Evolutionary conservation across 345 rosid species (phyloP).

Genomic region (Gossypium bickii): DNA sequence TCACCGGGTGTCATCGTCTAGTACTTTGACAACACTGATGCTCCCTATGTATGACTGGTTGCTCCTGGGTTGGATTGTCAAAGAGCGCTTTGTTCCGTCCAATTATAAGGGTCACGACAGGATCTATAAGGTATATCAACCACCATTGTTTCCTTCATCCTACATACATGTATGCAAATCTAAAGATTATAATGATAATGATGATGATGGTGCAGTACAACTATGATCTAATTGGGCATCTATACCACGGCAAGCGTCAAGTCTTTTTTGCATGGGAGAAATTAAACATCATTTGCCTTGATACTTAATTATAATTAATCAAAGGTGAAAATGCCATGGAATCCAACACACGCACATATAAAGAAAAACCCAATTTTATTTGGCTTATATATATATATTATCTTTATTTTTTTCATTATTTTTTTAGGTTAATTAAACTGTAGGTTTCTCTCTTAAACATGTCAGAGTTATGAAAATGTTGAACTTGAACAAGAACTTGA

Average conservation of each 20-base stretch:
- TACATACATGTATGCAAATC: not conserved
- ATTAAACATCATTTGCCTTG: not conserved
- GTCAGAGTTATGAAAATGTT: not conserved
- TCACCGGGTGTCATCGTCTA: not conserved
- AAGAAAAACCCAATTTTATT: too few relatives aligned
- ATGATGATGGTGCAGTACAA: constrained; percentile 3
- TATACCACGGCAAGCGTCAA: constrained; percentile 10
- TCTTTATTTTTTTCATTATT: not conserved
- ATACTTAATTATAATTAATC: not conserved
- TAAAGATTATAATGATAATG: not conserved
- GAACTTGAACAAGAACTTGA: not conserved
- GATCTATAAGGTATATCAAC: constrained; percentile 2
- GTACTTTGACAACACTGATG: not conserved
- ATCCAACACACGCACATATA: not conserved
- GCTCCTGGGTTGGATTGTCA: constrained; percentile 17
- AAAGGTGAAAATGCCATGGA: not conserved
- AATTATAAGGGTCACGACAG: not conserved
- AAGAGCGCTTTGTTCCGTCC: not conserved
- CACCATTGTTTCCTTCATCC: not conserved
- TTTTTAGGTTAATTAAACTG: not conserved
- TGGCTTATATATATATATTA: too few relatives aligned
- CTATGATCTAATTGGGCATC: constrained; percentile 23
- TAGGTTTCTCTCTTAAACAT: not conserved
- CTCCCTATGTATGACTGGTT: not conserved
- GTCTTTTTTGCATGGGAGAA: constrained; percentile 10